These are phyloP conservation scores for Alternaria solani DNA, from an alignment of 2,329 filamentous ascomycete species.

Conservation along the genomic window DNA sequence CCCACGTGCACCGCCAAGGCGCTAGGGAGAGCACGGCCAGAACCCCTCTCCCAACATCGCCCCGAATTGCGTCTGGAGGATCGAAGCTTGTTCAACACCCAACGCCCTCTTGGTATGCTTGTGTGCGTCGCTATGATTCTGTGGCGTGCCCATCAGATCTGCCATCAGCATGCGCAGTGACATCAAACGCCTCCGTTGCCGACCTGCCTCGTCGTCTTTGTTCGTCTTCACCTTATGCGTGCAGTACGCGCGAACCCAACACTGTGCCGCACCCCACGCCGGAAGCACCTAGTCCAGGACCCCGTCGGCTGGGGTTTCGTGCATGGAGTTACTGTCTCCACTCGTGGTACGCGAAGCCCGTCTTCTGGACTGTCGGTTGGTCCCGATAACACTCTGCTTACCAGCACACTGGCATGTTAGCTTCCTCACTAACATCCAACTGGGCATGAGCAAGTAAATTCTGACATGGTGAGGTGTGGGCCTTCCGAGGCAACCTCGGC, in stretches of 20 bases:
- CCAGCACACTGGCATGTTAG: not conserved
- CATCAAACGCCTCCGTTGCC: not conserved
- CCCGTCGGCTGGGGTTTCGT: constrained; percentile 1
- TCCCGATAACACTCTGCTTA: constrained; percentile 4
- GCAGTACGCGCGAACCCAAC: not conserved
- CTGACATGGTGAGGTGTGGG: not conserved
- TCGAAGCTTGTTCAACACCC: constrained; percentile 11
- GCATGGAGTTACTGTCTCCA: not conserved
- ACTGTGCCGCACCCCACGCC: not conserved
- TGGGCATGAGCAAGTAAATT: not conserved
- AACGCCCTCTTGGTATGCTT: constrained; percentile 2
- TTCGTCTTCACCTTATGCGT: not conserved
- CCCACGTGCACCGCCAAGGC: constrained; percentile 11
- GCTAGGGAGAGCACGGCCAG: constrained; percentile 4
- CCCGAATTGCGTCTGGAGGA: not conserved
- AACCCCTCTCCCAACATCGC: constrained; percentile 2
- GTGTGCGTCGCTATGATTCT: not conserved
- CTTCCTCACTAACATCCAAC: not conserved
- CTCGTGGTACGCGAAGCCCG: not conserved
- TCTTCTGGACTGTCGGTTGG: constrained; percentile 8
- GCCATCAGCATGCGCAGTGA: not conserved
- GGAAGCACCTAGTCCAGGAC: not conserved
- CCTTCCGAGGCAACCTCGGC: not conserved
- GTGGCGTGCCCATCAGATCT: constrained; percentile 7
- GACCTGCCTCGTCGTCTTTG: not conserved